Conservation (phyloP, 768 basidiomycete species). For the Leccinum uliginosum region DNA sequence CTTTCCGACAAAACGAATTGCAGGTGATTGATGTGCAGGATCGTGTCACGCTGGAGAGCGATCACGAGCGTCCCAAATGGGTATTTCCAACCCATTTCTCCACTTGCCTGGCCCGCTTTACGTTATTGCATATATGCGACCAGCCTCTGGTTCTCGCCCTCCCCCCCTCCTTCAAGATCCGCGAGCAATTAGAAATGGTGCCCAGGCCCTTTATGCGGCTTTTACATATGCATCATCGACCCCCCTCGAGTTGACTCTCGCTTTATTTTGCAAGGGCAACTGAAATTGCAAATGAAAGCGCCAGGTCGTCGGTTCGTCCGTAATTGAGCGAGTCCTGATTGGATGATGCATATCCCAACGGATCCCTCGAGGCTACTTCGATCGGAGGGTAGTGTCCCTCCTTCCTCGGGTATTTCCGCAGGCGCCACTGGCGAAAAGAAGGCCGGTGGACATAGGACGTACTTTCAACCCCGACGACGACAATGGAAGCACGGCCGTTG, state of each 20-base stretch:
- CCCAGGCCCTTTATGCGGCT: not conserved
- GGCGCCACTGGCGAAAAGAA: not conserved
- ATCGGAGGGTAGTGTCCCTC: not conserved
- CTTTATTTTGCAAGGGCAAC: not conserved
- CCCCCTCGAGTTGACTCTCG: not conserved
- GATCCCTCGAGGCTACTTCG: not conserved
- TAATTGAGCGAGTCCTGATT: not conserved
- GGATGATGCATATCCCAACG: not conserved
- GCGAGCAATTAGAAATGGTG: not conserved
- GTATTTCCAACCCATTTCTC: not conserved
- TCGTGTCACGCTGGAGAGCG: not conserved
- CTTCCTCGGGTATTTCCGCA: not conserved
- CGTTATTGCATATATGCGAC: slow-evolving; percentile 9
- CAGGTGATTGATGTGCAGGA: not conserved
- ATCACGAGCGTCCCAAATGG: not conserved
- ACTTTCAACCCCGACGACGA: not conserved
- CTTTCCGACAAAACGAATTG: not conserved
- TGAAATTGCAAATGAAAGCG: not conserved
- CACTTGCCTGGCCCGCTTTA: slow-evolving; percentile 8
- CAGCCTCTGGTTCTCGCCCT: slow-evolving; percentile 2
- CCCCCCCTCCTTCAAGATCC: not conserved
- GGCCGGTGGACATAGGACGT: not conserved
- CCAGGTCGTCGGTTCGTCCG: not conserved
- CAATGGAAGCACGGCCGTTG: not conserved
- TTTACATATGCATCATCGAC: not conserved